Evolutionary conservation across 805 yeast species (phyloP).

Genomic region (Kluyveromyces nonfermentans): DNA sequence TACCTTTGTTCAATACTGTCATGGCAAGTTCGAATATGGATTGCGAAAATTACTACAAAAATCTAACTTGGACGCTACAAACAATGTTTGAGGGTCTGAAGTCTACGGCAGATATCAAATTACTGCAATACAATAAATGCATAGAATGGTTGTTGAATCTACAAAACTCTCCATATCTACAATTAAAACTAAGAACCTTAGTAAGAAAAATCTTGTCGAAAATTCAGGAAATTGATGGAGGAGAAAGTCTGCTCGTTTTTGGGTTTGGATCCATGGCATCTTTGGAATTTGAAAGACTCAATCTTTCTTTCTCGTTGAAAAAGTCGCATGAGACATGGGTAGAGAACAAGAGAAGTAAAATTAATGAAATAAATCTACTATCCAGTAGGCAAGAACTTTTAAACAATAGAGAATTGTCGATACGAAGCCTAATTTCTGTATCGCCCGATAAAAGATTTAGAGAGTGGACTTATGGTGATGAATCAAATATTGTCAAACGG

Average conservation of each 20-base stretch:
- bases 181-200: constrained; percentile 31
- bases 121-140: constrained; percentile 44
- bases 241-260: constrained; percentile 49
- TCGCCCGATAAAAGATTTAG: constrained; percentile 43
- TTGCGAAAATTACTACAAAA: constrained; percentile 44
- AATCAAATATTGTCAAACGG: constrained; percentile 38
- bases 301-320: constrained; percentile 8
- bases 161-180: constrained; percentile 40
- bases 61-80: constrained; percentile 57
- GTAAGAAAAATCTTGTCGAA: constrained; percentile 36
- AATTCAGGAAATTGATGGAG: constrained; percentile 46
- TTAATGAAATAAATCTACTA: constrained; percentile 21
- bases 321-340: constrained; percentile 5
- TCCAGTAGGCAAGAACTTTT: constrained; percentile 39
- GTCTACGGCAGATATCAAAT: constrained; percentile 41
- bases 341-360: constrained; percentile 12
- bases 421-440: constrained; percentile 23
- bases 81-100: constrained; percentile 40
- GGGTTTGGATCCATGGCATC: constrained; percentile 41
- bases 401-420: constrained; percentile 25
- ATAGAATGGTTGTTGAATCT: constrained; percentile 61
- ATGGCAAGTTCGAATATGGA: constrained; percentile 29
- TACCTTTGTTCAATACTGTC: constrained; percentile 35
- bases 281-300: constrained; percentile 26
- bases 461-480: constrained; percentile 54